These are phyloP conservation scores for Thelephora ganbajun DNA, from an alignment of 768 basidiomycete genomes.

Conservation along the genomic window DNA sequence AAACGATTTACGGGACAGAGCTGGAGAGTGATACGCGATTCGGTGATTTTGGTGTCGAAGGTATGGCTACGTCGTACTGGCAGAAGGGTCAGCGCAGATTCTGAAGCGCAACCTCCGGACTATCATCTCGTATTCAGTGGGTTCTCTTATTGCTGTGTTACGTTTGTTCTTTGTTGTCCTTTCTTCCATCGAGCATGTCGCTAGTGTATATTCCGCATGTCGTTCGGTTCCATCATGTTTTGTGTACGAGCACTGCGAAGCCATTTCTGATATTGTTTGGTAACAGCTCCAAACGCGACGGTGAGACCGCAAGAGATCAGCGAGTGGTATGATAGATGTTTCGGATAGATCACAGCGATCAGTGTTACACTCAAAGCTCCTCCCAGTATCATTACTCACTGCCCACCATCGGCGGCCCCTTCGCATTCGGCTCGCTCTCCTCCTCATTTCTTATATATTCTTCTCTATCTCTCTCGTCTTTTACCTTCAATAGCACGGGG, in stretches of 20 bases:
- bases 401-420: not conserved
- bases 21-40: conserved; percentile 72
- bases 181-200: not conserved
- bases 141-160: conserved; percentile 3
- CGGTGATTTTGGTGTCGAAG: conserved; percentile 72
- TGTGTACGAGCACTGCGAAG: not conserved
- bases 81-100: conserved; percentile 30
- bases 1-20: conserved; percentile 79
- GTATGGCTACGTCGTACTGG: conserved; percentile 67
- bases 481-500: conserved; percentile 11
- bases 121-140: not conserved
- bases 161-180: conserved; percentile 6
- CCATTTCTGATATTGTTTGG: not conserved
- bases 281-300: too few species aligned
- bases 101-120: not conserved
- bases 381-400: not conserved
- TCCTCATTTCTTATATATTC: conserved; percentile 13
- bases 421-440: conserved; percentile 6
- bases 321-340: too few species aligned
- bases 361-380: not conserved
- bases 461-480: conserved; percentile 12
- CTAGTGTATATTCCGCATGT: not conserved
- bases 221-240: not conserved
- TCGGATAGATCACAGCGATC: too few species aligned
- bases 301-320: too few species aligned